A percentile compares a stretch with the other conserved stretches of the same genome.
phyloP scores from a whole-genome alignment of 768 basidiomycete species.

The Auricularia heimuer region DNA sequence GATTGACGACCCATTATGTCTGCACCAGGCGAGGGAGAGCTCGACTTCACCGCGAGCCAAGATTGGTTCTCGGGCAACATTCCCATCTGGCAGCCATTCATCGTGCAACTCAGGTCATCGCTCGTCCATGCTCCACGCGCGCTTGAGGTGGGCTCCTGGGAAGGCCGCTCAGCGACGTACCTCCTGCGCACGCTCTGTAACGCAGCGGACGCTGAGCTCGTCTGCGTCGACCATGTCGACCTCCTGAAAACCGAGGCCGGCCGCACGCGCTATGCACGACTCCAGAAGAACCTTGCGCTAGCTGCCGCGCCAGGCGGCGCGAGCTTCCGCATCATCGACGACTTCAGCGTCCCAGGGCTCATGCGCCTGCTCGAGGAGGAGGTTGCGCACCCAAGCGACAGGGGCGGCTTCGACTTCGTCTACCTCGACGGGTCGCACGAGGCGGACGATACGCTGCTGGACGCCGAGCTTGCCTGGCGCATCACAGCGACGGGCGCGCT shows the following conservation, averaged over 20 bases:
- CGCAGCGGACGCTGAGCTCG: constrained; percentile 30
- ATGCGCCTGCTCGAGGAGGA: constrained; percentile 40
- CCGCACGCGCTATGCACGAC: constrained; percentile 31
- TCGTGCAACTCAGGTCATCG: constrained; percentile 17
- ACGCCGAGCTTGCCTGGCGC: constrained; percentile 50
- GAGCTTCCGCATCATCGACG: constrained; percentile 32
- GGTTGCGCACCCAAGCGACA: constrained; percentile 14
- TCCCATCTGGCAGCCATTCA: constrained; percentile 30
- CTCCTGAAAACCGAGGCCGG: constrained; percentile 40
- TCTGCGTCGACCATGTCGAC: constrained; percentile 54
- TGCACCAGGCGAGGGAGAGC: constrained; percentile 8
- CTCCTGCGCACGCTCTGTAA: constrained; percentile 39
- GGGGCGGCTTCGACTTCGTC: constrained; percentile 47
- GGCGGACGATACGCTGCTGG: constrained; percentile 51
- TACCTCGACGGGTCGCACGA: constrained; percentile 53
- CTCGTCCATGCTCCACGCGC: constrained; percentile 28
- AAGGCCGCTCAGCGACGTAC: constrained; percentile 53
- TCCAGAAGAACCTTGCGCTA: constrained; percentile 38
- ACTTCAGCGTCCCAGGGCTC: constrained; percentile 46
- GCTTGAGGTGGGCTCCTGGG: constrained; percentile 54
- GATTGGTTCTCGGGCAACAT: constrained; percentile 47
- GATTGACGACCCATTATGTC: background rate
- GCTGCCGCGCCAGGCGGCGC: constrained; percentile 26
- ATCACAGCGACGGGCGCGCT: constrained; percentile 40
- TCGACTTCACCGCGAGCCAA: constrained; percentile 41